A percentile compares a stretch with the other conserved stretches of the same genome.
Evolutionary conservation across 2,329 filamentous ascomycete genomes (phyloP).

Genomic region (Mycosphaerella sp.): DNA sequence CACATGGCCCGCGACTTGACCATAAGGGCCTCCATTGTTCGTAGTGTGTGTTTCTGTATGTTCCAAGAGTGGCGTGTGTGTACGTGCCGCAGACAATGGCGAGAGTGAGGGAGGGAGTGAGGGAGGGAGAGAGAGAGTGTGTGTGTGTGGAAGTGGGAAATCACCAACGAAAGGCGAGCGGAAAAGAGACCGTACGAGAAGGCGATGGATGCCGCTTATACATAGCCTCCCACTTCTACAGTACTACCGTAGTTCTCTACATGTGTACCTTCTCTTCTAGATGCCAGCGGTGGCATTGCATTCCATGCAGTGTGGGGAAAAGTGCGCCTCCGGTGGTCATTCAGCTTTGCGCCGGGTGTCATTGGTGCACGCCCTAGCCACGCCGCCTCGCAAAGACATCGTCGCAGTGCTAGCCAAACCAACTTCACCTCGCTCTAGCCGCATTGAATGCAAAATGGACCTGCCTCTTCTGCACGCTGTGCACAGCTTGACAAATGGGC

Average conservation of each 20-base stretch:
- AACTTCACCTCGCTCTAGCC: background rate
- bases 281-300: conserved; percentile 3
- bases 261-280: too few species aligned
- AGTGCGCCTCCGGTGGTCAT: conserved; percentile 3
- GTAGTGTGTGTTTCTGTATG: background rate
- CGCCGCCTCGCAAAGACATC: background rate
- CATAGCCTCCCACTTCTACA: background rate
- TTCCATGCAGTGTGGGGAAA: conserved; percentile 1
- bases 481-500: background rate
- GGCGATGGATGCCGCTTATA: conserved; percentile 5
- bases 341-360: background rate
- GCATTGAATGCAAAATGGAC: background rate
- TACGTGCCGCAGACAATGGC: background rate
- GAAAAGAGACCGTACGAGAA: background rate
- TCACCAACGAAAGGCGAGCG: background rate
- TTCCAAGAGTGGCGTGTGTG: background rate
- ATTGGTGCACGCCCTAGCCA: conserved; percentile 1
- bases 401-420: conserved; percentile 5
- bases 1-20: conserved; percentile 96
- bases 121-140: background rate
- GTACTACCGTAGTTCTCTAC: too few species aligned
- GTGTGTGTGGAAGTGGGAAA: background rate
- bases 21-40: conserved; percentile 80
- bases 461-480: background rate
- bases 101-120: background rate